Percentiles rank a stretch among this genome's conserved stretches.
phyloP scores from a whole-genome alignment of 495 filamentous ascomycete species.

The Letharia columbiana region DNA sequence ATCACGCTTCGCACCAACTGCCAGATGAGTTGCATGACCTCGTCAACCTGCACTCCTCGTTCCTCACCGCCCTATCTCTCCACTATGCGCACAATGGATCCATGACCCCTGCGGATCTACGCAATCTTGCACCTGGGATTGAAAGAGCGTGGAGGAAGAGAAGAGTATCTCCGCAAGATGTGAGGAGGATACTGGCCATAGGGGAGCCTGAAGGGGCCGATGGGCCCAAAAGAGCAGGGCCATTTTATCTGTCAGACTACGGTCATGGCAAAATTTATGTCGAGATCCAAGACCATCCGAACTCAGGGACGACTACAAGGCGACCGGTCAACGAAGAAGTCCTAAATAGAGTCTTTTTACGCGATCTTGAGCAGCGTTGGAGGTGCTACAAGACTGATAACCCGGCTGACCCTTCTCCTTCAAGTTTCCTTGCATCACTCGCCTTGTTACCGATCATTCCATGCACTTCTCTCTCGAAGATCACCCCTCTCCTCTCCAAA shows the following conservation, averaged over 20 bases:
- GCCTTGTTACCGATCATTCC: constrained; percentile 46
- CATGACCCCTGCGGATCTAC: constrained; percentile 49
- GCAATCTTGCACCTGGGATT: constrained; percentile 45
- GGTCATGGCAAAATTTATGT: constrained; percentile 45
- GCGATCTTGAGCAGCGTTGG: constrained; percentile 44
- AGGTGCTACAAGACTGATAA: constrained; percentile 8
- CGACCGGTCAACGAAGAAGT: constrained; percentile 47
- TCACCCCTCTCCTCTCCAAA: constrained; percentile 39
- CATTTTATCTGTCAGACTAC: constrained; percentile 50
- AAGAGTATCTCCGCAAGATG: constrained; percentile 48
- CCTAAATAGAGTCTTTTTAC: constrained; percentile 45
- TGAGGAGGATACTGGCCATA: constrained; percentile 49
- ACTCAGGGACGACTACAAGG: constrained; percentile 38
- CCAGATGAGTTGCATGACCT: constrained; percentile 25
- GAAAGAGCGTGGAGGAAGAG: constrained; percentile 54
- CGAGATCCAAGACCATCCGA: constrained; percentile 27
- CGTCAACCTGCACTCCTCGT: constrained; percentile 25
- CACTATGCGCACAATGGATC: constrained; percentile 58
- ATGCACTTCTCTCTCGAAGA: constrained; percentile 39
- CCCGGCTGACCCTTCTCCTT: constrained; percentile 24
- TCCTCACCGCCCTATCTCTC: constrained; percentile 45
- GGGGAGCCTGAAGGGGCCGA: constrained; percentile 28
- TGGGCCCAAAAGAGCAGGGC: constrained; percentile 12
- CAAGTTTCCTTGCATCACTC: constrained; percentile 43
- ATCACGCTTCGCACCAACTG: neutral